Conservation (phyloP, 352 stramenopile genomes). For the Phytophthora citricola region DNA sequence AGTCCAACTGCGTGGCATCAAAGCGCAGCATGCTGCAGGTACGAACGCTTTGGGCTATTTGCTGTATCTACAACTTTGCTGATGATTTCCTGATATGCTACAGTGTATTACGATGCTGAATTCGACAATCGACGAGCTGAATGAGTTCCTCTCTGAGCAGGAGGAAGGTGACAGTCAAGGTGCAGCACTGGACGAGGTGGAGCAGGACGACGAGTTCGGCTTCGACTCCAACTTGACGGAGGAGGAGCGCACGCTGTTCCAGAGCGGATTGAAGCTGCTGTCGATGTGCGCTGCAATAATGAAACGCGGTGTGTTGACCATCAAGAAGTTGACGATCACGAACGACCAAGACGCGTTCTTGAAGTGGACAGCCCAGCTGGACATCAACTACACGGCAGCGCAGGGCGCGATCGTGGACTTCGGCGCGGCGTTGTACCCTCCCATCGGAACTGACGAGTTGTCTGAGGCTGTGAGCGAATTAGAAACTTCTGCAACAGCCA, state of each 20-base stretch:
- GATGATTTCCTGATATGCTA: neutral
- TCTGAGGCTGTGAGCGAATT: constrained; percentile 40
- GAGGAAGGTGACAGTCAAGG: constrained; percentile 27
- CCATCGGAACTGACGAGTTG: constrained; percentile 72
- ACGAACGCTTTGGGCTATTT: neutral
- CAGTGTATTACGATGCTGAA: constrained; percentile 86
- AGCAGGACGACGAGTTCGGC: constrained; percentile 75
- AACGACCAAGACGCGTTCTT: constrained; percentile 69
- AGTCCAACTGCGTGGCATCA: constrained; percentile 88
- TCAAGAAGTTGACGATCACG: constrained; percentile 74
- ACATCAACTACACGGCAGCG: constrained; percentile 65
- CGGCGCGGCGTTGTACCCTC: constrained; percentile 81
- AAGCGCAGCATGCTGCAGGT: constrained; percentile 89
- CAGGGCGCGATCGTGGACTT: constrained; percentile 83
- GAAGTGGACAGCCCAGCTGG: constrained; percentile 71
- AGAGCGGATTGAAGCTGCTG: constrained; percentile 71
- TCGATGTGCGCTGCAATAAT: constrained; percentile 78
- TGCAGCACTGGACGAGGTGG: constrained; percentile 52
- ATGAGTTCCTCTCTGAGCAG: constrained; percentile 74
- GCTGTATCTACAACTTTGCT: neutral
- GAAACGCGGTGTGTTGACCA: constrained; percentile 83
- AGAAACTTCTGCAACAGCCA: constrained; percentile 41
- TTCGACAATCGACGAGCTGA: constrained; percentile 81
- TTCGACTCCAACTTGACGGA: constrained; percentile 81
- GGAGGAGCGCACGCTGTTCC: constrained; percentile 73